phyloP scores from a whole-genome alignment of 2,329 filamentous ascomycete species.

The Teratosphaeria gauchensis region DNA sequence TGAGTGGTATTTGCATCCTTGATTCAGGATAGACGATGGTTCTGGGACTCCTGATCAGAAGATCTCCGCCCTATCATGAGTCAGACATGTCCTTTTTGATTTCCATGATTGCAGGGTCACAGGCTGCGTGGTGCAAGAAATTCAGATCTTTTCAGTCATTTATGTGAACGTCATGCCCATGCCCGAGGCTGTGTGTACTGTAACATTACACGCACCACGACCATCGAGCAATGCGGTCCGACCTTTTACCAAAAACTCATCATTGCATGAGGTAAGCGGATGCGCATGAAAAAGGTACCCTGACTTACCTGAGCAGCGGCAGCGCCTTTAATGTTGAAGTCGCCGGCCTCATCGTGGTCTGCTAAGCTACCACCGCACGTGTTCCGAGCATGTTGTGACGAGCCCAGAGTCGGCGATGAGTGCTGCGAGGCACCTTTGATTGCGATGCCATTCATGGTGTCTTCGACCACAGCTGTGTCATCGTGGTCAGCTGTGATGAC shows the following conservation, averaged over 20 bases:
- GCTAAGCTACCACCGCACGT: background rate
- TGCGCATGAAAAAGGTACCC: background rate
- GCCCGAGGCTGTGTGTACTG: constrained; percentile 15
- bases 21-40: background rate
- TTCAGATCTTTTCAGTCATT: constrained; percentile 72
- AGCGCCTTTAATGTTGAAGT: background rate
- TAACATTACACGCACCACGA: background rate
- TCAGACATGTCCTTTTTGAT: background rate
- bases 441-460: background rate
- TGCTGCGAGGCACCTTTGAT: background rate
- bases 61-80: background rate
- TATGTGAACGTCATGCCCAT: constrained; percentile 12
- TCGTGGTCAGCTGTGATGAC: background rate
- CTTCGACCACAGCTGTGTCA: background rate
- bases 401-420: background rate
- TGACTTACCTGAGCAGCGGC: constrained; percentile 1
- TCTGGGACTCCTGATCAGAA: background rate
- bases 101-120: background rate
- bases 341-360: background rate
- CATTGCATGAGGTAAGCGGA: constrained; percentile 25
- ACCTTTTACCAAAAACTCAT: constrained; percentile 57
- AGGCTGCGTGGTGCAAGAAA: background rate
- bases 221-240: constrained; percentile 37
- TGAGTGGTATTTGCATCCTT: background rate
- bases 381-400: background rate